Evolutionary conservation across 2,329 filamentous ascomycete species (phyloP).

Genomic region (Nigrospora oryzae): DNA sequence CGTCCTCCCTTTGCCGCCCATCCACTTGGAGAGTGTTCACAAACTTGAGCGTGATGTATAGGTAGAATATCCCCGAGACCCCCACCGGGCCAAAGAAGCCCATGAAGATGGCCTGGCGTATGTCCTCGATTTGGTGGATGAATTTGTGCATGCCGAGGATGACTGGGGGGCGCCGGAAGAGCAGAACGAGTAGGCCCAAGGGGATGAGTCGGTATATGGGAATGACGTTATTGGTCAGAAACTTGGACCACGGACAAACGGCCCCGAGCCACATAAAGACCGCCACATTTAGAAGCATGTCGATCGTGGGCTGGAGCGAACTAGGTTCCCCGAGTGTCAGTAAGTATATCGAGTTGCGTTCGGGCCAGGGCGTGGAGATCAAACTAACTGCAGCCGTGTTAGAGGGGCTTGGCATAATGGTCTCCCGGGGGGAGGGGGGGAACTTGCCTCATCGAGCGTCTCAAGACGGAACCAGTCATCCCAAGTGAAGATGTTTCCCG

Average conservation of each 20-base stretch:
- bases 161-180: conserved; percentile 71
- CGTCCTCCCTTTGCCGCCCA: conserved; percentile 55
- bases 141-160: conserved; percentile 64
- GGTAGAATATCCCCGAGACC: conserved; percentile 82
- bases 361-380: neutral
- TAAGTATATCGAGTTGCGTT: neutral
- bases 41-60: conserved; percentile 75
- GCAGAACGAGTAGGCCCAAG: conserved; percentile 66
- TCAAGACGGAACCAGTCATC: conserved; percentile 91
- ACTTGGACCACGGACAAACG: conserved; percentile 70
- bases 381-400: conserved; percentile 11
- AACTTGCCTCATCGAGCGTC: conserved; percentile 63
- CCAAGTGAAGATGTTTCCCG: conserved; percentile 85
- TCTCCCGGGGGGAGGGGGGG: neutral
- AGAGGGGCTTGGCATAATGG: conserved; percentile 4
- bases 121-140: conserved; percentile 71
- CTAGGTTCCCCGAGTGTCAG: conserved; percentile 6
- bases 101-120: conserved; percentile 72
- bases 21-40: conserved; percentile 50
- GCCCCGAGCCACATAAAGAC: conserved; percentile 91
- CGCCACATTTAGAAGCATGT: conserved; percentile 85
- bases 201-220: conserved; percentile 65
- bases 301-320: conserved; percentile 85
- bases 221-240: conserved; percentile 59
- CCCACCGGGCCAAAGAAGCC: conserved; percentile 93